Percentiles rank a stretch among this genome's conserved stretches.
These are phyloP conservation scores for Chalciporus sp. DNA, from an alignment of 1,284 basidiomycete genomes.

Conservation along the genomic window DNA sequence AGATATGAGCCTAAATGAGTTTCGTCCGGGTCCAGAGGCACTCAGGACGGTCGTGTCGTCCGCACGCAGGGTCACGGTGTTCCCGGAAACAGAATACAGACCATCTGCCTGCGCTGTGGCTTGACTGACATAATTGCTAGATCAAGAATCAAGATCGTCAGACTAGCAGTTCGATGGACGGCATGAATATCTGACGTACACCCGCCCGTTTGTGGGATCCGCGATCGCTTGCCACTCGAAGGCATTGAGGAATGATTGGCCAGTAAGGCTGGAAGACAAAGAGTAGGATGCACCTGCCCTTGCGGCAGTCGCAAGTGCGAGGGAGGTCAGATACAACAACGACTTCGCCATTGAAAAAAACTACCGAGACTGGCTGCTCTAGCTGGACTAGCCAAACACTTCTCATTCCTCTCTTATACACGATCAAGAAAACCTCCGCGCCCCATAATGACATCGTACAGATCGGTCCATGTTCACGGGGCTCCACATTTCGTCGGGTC, in stretches of 20 bases:
- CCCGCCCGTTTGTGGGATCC: constrained; percentile 47
- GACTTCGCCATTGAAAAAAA: constrained; percentile 11
- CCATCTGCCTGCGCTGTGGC: constrained; percentile 44
- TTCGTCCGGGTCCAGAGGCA: constrained; percentile 29
- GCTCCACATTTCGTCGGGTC: background rate
- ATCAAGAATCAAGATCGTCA: background rate
- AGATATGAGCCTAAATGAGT: constrained; percentile 34
- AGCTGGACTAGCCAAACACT: background rate
- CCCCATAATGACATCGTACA: background rate
- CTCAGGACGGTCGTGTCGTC: constrained; percentile 29
- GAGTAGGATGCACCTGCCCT: constrained; percentile 31
- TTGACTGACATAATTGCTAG: constrained; percentile 51
- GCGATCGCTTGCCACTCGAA: constrained; percentile 44
- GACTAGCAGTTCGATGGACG: background rate
- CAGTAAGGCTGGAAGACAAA: constrained; percentile 38
- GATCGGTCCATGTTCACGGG: background rate
- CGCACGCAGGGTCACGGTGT: constrained; percentile 43
- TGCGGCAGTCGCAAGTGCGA: constrained; percentile 10
- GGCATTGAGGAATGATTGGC: constrained; percentile 38
- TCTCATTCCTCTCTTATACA: background rate
- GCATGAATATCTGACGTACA: constrained; percentile 31
- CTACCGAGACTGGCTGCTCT: background rate
- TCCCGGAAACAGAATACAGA: constrained; percentile 45
- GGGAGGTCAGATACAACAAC: constrained; percentile 3
- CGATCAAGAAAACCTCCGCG: background rate